A percentile compares a stretch with the other conserved stretches of the same genome.
phyloP scores from a whole-genome alignment of 176 grass and related monocot species.

The Rhipidocladum racemiflorum region DNA sequence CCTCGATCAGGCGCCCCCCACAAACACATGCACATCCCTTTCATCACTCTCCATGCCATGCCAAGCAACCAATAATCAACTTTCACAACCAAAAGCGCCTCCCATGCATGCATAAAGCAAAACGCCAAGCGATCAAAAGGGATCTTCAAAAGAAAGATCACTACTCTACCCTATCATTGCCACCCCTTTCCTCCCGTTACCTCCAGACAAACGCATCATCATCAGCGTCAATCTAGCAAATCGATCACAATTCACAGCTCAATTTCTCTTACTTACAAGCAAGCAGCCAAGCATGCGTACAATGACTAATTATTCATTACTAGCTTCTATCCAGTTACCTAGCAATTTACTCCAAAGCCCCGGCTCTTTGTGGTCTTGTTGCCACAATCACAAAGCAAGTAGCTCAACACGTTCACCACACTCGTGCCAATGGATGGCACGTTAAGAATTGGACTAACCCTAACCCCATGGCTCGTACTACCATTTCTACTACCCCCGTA shows the following conservation, averaged over 20 bases:
- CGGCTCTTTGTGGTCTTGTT: constrained; percentile 31
- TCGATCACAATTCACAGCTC: background rate
- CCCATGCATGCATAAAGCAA: background rate
- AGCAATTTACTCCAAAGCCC: background rate
- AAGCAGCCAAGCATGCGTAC: background rate
- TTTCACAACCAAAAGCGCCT: background rate
- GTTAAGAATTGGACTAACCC: constrained; percentile 53
- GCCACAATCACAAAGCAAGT: constrained; percentile 51
- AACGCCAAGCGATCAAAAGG: background rate
- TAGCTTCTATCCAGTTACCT: background rate
- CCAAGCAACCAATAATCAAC: constrained; percentile 29
- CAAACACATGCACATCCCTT: constrained; percentile 22
- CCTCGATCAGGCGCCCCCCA: background rate
- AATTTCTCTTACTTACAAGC: background rate
- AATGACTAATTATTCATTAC: background rate
- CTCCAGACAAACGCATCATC: background rate
- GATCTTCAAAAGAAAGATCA: background rate
- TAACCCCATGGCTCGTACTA: constrained; percentile 10
- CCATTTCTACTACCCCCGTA: constrained; percentile 15
- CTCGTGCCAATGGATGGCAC: constrained; percentile 40
- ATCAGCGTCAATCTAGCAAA: background rate
- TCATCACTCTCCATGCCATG: background rate
- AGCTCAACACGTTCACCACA: constrained; percentile 40
- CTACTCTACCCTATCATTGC: constrained; percentile 19
- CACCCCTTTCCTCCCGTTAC: background rate